Conservation (phyloP, 345 rosid genomes). For the Lepidium didymum region DNA sequence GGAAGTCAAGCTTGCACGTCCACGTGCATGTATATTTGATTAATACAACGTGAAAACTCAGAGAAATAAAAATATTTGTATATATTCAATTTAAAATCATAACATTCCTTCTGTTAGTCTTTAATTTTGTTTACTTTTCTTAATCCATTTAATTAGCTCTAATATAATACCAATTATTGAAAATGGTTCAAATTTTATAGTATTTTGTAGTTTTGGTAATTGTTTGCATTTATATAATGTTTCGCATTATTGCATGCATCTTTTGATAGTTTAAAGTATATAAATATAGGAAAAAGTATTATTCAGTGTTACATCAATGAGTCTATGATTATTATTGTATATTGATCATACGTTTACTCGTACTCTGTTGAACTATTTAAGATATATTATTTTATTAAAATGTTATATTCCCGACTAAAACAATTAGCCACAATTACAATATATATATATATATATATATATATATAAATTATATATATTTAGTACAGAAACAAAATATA, state of each 20-base stretch:
- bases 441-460: no score
- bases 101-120: not conserved
- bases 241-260: not conserved
- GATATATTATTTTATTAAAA: no score
- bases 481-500: no score
- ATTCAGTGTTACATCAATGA: no score
- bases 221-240: not conserved
- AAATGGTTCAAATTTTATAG: not conserved
- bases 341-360: no score
- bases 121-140: not conserved
- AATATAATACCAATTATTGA: no score
- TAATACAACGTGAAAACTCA: not conserved
- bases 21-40: slow-evolving; percentile 2
- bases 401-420: no score
- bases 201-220: not conserved
- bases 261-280: not conserved
- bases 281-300: not conserved
- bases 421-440: no score
- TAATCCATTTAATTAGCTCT: no score
- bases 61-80: not conserved
- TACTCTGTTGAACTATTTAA: no score
- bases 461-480: no score
- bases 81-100: not conserved
- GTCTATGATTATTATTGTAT: no score
- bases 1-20: not conserved